Percentiles rank a stretch among this genome's conserved stretches.
Evolutionary conservation across 1,284 basidiomycete species (phyloP).

Genomic region (Somion occarium): DNA sequence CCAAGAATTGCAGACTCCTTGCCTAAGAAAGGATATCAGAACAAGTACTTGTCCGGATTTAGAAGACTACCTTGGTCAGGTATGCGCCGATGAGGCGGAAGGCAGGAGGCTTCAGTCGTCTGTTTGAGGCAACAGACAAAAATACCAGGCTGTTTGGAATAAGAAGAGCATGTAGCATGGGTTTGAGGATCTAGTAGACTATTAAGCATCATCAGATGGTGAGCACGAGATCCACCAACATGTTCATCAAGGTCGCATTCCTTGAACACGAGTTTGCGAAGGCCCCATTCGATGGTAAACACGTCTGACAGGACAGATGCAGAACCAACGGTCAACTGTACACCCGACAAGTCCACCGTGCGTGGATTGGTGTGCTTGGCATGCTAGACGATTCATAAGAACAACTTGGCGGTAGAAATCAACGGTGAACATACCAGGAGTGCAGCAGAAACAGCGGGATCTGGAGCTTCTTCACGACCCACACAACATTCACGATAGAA

Average conservation of each 20-base stretch:
- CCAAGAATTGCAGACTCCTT: conserved; percentile 74
- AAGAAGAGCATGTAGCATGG: conserved; percentile 86
- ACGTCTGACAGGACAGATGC: conserved; percentile 85
- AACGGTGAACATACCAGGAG: conserved; percentile 17
- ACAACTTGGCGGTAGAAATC: background rate
- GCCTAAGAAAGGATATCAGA: conserved; percentile 41
- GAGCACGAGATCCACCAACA: conserved; percentile 33
- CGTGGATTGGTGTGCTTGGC: conserved; percentile 53
- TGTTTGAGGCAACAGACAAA: conserved; percentile 85
- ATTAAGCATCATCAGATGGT: conserved; percentile 1
- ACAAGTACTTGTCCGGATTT: background rate
- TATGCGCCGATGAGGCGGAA: conserved; percentile 85
- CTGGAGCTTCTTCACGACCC: conserved; percentile 69
- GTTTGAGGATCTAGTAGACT: conserved; percentile 67
- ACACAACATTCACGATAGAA: conserved; percentile 81
- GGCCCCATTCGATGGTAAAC: conserved; percentile 85
- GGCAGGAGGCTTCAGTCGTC: conserved; percentile 71
- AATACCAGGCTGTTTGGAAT: conserved; percentile 81
- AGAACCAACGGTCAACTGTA: conserved; percentile 64
- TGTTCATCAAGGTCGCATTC: conserved; percentile 80
- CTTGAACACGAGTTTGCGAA: conserved; percentile 77
- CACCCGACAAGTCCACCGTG: conserved; percentile 72
- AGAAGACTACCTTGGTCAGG: conserved; percentile 51
- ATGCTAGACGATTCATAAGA: conserved; percentile 32
- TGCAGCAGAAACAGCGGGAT: conserved; percentile 53